Percentiles rank a stretch among this genome's conserved stretches.
phyloP scores from a whole-genome alignment of 1,139 yeast species.

The Nakaseomyces bracarensis region DNA sequence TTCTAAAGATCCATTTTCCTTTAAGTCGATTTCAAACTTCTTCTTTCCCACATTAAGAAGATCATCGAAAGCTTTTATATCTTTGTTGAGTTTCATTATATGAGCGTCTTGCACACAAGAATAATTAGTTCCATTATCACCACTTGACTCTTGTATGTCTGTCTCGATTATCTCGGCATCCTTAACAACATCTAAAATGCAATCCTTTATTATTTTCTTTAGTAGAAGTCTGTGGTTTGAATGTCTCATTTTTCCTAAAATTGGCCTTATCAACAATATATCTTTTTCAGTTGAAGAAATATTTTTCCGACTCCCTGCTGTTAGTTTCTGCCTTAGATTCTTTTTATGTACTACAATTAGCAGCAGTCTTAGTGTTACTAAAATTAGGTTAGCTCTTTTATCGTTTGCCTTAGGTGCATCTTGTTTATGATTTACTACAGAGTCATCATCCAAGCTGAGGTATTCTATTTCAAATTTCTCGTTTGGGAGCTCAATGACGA shows the following conservation, averaged over 20 bases:
- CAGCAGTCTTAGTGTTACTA: constrained; percentile 43
- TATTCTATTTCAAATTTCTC: constrained; percentile 66
- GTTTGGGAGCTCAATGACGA: constrained; percentile 55
- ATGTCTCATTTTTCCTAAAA: constrained; percentile 30
- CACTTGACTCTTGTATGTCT: not conserved
- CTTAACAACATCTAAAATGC: constrained; percentile 20
- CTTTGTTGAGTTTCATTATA: constrained; percentile 21
- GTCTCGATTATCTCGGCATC: constrained; percentile 9
- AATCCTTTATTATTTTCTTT: constrained; percentile 24
- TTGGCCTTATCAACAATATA: constrained; percentile 27
- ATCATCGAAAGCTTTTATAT: constrained; percentile 22
- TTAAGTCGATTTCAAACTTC: constrained; percentile 15
- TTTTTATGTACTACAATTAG: constrained; percentile 38
- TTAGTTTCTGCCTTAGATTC: constrained; percentile 30
- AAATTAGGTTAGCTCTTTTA: constrained; percentile 32
- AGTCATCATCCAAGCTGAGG: constrained; percentile 42
- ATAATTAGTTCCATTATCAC: constrained; percentile 8
- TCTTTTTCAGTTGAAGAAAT: constrained; percentile 15
- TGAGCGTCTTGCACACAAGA: constrained; percentile 13
- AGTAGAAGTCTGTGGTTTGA: constrained; percentile 25
- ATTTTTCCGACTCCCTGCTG: constrained; percentile 10
- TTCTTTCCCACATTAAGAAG: constrained; percentile 22
- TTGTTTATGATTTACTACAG: constrained; percentile 30
- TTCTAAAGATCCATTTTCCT: constrained; percentile 14
- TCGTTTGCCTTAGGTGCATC: constrained; percentile 34